Conservation (phyloP, 352 stramenopile species). For the Phytophthora idaei region DNA sequence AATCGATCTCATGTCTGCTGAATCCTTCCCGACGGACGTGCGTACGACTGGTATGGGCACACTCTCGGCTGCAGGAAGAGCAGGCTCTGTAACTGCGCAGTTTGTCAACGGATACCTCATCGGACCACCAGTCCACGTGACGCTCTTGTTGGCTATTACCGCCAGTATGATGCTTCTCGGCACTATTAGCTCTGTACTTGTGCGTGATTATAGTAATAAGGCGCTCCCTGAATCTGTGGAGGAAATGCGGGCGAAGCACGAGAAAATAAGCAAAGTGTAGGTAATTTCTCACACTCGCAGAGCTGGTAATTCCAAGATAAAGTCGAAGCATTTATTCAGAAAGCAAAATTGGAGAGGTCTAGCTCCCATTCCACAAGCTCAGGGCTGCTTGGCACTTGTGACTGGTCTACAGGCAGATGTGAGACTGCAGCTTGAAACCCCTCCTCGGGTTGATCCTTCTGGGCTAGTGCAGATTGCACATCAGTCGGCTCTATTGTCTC, state of each 20-base stretch:
- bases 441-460: not conserved
- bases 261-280: slow-evolving; percentile 13
- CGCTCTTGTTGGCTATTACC: slow-evolving; percentile 75
- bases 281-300: not conserved
- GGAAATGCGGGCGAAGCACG: slow-evolving; percentile 46
- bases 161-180: slow-evolving; percentile 84
- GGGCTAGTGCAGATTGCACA: not conserved
- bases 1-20: slow-evolving; percentile 89
- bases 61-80: slow-evolving; percentile 78
- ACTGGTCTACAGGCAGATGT: not conserved
- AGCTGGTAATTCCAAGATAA: not conserved
- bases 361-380: slow-evolving; percentile 54
- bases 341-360: slow-evolving; percentile 67
- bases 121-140: slow-evolving; percentile 72
- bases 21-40: slow-evolving; percentile 91
- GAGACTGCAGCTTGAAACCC: not conserved
- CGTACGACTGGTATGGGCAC: slow-evolving; percentile 91
- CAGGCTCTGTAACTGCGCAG: slow-evolving; percentile 91
- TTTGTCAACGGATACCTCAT: slow-evolving; percentile 91
- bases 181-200: slow-evolving; percentile 58
- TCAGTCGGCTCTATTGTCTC: slow-evolving; percentile 3
- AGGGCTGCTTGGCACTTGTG: slow-evolving; percentile 19
- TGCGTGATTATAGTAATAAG: slow-evolving; percentile 67
- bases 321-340: slow-evolving; percentile 3
- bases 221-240: slow-evolving; percentile 60